Evolutionary conservation across 345 rosid genomes (phyloP).

Genomic region (Eucalyptus camaldulensis): DNA sequence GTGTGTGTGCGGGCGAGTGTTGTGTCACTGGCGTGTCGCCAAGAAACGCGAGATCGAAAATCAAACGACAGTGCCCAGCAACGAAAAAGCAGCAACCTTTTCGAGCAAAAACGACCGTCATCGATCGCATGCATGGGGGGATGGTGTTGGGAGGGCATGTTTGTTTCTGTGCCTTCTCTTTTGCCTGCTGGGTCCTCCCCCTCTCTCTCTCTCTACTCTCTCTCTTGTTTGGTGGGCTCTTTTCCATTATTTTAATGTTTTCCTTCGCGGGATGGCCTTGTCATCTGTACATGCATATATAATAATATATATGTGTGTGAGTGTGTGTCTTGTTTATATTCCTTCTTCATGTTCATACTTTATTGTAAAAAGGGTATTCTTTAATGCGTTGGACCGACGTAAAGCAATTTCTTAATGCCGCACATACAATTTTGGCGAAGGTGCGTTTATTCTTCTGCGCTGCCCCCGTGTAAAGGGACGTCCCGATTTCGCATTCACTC

Average conservation of each 20-base stretch:
- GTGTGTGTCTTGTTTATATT: background rate
- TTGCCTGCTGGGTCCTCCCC: background rate
- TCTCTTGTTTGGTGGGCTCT: background rate
- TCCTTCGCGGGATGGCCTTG: background rate
- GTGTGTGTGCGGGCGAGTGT: background rate
- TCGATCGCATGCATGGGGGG: background rate
- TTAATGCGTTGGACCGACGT: background rate
- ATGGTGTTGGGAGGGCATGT: background rate
- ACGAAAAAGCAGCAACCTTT: background rate
- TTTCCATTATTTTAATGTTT: background rate
- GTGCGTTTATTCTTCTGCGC: background rate
- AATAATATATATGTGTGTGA: accelerated
- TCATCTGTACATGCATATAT: background rate
- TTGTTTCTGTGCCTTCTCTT: background rate
- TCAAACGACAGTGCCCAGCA: background rate
- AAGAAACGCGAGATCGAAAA: background rate
- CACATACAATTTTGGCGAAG: background rate
- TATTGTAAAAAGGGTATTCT: background rate
- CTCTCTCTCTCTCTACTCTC: background rate
- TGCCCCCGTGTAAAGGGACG: background rate
- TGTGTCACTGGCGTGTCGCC: background rate
- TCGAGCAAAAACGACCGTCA: background rate
- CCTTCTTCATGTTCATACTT: background rate
- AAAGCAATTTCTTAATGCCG: background rate
- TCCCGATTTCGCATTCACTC: background rate